phyloP scores from a whole-genome alignment of 805 yeast species.

The Vanderwaltozyma polyspora region DNA sequence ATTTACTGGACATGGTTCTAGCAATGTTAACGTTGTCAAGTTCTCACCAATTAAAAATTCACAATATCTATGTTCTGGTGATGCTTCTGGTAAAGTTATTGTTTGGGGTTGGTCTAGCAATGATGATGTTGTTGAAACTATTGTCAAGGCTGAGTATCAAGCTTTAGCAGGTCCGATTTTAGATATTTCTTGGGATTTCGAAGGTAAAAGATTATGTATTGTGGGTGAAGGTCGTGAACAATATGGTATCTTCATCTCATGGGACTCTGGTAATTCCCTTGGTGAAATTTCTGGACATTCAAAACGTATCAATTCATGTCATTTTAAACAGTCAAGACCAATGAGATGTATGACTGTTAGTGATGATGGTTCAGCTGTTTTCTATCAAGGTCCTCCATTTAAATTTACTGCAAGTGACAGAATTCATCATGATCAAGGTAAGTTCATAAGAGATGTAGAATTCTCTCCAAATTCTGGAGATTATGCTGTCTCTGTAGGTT shows the following conservation, averaged over 20 bases:
- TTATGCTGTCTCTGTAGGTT: constrained; percentile 63
- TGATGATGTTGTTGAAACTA: constrained; percentile 34
- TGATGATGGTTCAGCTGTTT: constrained; percentile 78
- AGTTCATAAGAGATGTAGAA: constrained; percentile 68
- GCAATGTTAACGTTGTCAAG: constrained; percentile 67
- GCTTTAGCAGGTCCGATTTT: constrained; percentile 71
- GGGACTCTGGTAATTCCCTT: constrained; percentile 92
- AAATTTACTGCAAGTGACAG: constrained; percentile 66
- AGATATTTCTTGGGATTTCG: constrained; percentile 88
- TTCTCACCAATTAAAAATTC: constrained; percentile 72
- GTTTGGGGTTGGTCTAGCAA: constrained; percentile 63
- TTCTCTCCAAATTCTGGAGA: constrained; percentile 70
- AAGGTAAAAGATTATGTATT: constrained; percentile 73
- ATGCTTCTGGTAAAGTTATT: constrained; percentile 76
- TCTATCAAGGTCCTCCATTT: constrained; percentile 89
- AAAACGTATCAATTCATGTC: constrained; percentile 70
- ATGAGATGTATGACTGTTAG: constrained; percentile 88
- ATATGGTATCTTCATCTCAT: constrained; percentile 84
- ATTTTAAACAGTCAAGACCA: constrained; percentile 78
- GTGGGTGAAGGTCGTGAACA: constrained; percentile 91
- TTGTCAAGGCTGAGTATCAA: constrained; percentile 68
- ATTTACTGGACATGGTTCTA: constrained; percentile 55
- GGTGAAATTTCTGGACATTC: constrained; percentile 95
- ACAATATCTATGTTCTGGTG: constrained; percentile 83
- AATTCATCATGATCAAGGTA: constrained; percentile 51